These are phyloP conservation scores for Skeletonema tropicum DNA, from an alignment of 108 stramenopile genomes.

Conservation along the genomic window DNA sequence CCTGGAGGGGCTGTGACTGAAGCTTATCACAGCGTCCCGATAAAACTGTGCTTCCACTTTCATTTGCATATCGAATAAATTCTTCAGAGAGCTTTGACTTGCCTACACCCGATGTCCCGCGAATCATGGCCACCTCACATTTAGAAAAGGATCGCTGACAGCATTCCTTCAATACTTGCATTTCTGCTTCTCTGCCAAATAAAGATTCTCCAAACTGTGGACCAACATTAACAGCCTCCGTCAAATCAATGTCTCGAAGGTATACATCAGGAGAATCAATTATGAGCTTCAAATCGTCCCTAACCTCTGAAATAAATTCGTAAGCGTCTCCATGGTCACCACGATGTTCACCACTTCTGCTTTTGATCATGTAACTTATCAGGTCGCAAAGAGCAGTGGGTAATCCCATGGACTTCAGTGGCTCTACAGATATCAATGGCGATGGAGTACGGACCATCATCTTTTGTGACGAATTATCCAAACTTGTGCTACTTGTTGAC, in stretches of 20 bases:
- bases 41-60: constrained; percentile 5
- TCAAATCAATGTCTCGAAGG: background rate
- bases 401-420: background rate
- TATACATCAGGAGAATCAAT: background rate
- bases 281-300: background rate
- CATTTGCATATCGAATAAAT: background rate
- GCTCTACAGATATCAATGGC: no score
- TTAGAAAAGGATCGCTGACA: background rate
- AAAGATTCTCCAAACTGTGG: background rate
- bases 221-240: background rate
- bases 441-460: no score
- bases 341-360: background rate
- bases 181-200: background rate
- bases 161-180: no score
- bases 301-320: background rate
- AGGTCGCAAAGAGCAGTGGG: constrained; percentile 6
- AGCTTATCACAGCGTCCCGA: constrained; percentile 24
- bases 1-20: constrained; percentile 4
- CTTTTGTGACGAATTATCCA: no score
- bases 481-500: no score
- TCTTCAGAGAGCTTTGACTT: background rate
- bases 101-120: background rate
- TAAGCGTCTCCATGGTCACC: background rate
- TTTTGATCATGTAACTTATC: background rate
- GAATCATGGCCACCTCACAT: background rate